Conservation (phyloP, 2,329 filamentous ascomycete genomes). For the Triangularia verruculosa region DNA sequence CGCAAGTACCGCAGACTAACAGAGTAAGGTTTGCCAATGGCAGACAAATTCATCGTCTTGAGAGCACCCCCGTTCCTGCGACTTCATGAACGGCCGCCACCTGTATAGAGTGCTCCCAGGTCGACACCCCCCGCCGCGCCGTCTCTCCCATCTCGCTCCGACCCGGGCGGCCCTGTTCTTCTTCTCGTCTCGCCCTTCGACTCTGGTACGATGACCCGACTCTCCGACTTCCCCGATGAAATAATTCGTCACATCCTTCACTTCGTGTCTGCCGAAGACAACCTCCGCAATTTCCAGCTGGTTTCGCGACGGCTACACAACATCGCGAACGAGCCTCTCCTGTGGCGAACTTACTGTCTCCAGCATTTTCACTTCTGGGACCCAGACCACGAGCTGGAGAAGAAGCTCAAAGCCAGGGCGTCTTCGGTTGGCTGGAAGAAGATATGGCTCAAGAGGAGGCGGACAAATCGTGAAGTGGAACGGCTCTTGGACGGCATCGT, state of each 20-base stretch:
- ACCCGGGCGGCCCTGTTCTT: too few relatives aligned
- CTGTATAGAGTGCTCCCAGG: neutral
- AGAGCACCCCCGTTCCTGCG: neutral
- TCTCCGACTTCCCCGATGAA: constrained; percentile 56
- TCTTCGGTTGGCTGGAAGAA: constrained; percentile 70
- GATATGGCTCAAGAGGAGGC: constrained; percentile 58
- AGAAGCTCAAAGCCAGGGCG: constrained; percentile 53
- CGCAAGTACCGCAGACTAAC: neutral
- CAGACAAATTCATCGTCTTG: neutral
- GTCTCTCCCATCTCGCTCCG: neutral
- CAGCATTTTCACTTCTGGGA: constrained; percentile 74
- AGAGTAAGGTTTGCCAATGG: neutral
- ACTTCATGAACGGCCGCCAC: neutral
- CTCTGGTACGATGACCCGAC: constrained; percentile 23
- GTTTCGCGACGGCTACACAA: constrained; percentile 63
- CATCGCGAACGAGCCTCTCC: constrained; percentile 66
- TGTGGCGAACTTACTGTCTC: constrained; percentile 78
- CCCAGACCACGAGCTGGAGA: constrained; percentile 55
- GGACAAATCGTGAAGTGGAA: constrained; percentile 50
- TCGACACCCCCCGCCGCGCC: neutral
- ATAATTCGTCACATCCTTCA: constrained; percentile 76
- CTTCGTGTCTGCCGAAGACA: constrained; percentile 56
- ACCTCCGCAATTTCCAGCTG: constrained; percentile 45
- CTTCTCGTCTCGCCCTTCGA: neutral
- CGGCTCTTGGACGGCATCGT: constrained; percentile 66